Evolutionary conservation across 1,284 basidiomycete species (phyloP), one percentile per base, ranked within the genome.

Genomic region (Thelephora terrestris): DNA sequence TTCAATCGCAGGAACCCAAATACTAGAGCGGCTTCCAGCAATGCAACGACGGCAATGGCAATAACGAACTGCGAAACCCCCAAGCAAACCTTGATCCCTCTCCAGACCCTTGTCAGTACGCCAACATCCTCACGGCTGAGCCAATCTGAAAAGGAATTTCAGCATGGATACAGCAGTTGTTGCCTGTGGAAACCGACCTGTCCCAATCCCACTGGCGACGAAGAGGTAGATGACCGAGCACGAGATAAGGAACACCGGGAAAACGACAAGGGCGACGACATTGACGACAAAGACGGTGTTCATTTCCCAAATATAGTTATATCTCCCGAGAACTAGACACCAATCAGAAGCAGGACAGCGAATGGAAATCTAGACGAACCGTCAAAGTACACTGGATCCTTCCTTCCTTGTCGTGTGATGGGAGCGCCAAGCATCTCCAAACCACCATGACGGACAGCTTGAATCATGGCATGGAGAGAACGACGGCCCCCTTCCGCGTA

Each of bases 381-480:
- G 58, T 89, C 86, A 56, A 88, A 86, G 63, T 85, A 88, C 2
- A 85, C 79, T 3, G 75, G 55, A 9, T 50, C 65, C 32, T 66
- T 67, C 10, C 58, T 63, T 3, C 61, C 61, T 16, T 42, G n/a
- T 10, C 16, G 7, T 10, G 10, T 20, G 12, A 25, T 18, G 6
- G 39, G 39, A 9, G 39, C 39, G 52, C 77, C 74, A 14, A 79
- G 64, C 24, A 90, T 62, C 3, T 69, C 68, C 9, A 71, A 48
- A 5, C 78, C 82, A 0, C 78, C 74, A 3, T 71, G 75, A 45
- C 69, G 64, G 0, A 78, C 68, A 3, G 71, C 70, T 53, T 87
- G 81, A 73, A 88, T 74, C 81, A 88, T 85, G 3, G 75, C 71
- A 85, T 85, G 88, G 7, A 87, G 62, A 3, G 85, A 73, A 49